These are phyloP conservation scores for Hondaea fermentalgiana DNA, from an alignment of 108 stramenopile genomes.

Conservation along the genomic window DNA sequence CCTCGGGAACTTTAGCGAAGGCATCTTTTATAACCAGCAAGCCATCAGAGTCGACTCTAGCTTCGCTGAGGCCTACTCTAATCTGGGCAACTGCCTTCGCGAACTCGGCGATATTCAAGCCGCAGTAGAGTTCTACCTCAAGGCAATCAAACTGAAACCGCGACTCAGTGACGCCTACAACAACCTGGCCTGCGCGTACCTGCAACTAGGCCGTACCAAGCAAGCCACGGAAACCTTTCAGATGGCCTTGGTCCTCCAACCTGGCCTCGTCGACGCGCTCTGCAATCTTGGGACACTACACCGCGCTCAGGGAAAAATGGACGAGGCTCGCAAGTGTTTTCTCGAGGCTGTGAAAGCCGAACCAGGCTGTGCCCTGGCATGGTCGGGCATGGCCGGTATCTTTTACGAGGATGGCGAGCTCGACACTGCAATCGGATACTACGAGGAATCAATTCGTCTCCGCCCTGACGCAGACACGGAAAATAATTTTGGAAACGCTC, in stretches of 20 bases:
- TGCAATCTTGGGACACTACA: conserved; percentile 54
- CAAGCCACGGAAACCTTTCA: conserved; percentile 56
- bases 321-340: conserved; percentile 47
- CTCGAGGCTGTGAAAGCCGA: conserved; percentile 49
- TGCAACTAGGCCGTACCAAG: conserved; percentile 46
- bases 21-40: conserved; percentile 53
- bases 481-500: conserved; percentile 49
- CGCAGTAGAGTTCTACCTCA: conserved; percentile 47
- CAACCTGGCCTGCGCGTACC: conserved; percentile 53
- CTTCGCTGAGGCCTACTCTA: conserved; percentile 46
- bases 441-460: conserved; percentile 50
- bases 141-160: conserved; percentile 57
- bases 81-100: conserved; percentile 57
- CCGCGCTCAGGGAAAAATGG: conserved; percentile 49
- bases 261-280: conserved; percentile 49
- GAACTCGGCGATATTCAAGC: conserved; percentile 52
- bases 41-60: neutral
- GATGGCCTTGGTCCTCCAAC: conserved; percentile 50
- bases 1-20: conserved; percentile 46
- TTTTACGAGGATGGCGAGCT: conserved; percentile 54
- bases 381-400: conserved; percentile 54
- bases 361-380: conserved; percentile 54
- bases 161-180: conserved; percentile 60
- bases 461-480: conserved; percentile 55
- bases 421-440: conserved; percentile 51